These are phyloP conservation scores for Leptographium flavum DNA, from an alignment of 2,329 filamentous ascomycete genomes.

Conservation along the genomic window DNA sequence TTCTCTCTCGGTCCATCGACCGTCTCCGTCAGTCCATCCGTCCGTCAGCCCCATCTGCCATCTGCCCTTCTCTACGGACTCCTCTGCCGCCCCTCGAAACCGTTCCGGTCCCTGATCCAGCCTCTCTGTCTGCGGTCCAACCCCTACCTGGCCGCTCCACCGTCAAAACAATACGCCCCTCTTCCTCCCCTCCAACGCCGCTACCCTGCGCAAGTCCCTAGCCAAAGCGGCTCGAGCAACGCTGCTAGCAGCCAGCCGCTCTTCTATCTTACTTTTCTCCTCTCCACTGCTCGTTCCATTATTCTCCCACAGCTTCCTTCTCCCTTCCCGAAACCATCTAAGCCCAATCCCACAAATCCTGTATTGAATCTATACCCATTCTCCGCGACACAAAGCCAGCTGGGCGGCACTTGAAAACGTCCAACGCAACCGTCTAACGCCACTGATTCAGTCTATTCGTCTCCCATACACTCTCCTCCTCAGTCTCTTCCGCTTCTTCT, in stretches of 20 bases:
- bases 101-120: slow-evolving; percentile 4
- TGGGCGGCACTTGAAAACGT: background rate
- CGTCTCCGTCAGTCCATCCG: too few relatives aligned
- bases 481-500: too few relatives aligned
- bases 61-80: background rate
- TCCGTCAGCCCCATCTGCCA: too few relatives aligned
- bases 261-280: slow-evolving; percentile 1
- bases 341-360: too few relatives aligned
- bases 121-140: background rate
- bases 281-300: slow-evolving; percentile 7
- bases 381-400: background rate
- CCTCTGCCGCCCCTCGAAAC: slow-evolving; percentile 7
- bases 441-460: background rate
- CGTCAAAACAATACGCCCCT: slow-evolving; percentile 2
- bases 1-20: too few relatives aligned
- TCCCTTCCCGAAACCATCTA: background rate
- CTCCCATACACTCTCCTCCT: background rate
- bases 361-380: too few relatives aligned
- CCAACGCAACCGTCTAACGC: background rate
- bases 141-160: background rate
- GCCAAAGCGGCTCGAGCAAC: slow-evolving; percentile 3
- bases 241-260: slow-evolving; percentile 1
- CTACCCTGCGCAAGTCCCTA: slow-evolving; percentile 1
- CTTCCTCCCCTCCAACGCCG: slow-evolving; percentile 1
- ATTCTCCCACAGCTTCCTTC: slow-evolving; percentile 4